These are phyloP conservation scores for Aspergillus quadricinctus DNA, from an alignment of 2,329 filamentous ascomycete species.

Conservation along the genomic window DNA sequence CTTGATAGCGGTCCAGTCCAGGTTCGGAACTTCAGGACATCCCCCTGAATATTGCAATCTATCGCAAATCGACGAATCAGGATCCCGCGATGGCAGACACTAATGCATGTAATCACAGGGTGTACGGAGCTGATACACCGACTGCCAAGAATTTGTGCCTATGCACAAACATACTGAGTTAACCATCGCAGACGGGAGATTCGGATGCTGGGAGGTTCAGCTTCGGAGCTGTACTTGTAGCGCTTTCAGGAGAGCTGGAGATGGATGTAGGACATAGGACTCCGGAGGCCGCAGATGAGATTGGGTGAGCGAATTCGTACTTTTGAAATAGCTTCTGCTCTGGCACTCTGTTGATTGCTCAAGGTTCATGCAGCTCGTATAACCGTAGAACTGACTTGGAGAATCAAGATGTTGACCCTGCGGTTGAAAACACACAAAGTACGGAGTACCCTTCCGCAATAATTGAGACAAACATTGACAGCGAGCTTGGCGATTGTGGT, in stretches of 20 bases:
- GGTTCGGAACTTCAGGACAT: no score
- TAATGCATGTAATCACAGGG: slow-evolving; percentile 17
- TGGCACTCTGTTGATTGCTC: background rate
- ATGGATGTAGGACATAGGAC: background rate
- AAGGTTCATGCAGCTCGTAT: background rate
- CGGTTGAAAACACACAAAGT: background rate
- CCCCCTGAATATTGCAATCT: background rate
- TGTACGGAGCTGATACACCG: background rate
- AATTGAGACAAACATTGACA: background rate
- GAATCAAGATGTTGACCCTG: background rate
- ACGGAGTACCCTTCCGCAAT: no score
- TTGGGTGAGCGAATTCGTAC: background rate
- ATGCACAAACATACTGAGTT: background rate
- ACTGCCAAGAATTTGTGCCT: background rate
- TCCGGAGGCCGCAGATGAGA: background rate
- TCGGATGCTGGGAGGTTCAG: background rate
- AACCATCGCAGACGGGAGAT: background rate
- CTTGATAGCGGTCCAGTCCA: background rate
- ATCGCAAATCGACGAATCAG: slow-evolving; percentile 7
- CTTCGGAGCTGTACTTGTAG: background rate
- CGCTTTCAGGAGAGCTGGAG: background rate
- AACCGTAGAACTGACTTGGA: background rate
- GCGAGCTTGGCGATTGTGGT: background rate
- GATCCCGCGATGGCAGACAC: slow-evolving; percentile 1
- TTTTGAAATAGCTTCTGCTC: background rate